These are phyloP conservation scores for Mortierella sp. DNA, from an alignment of 371 early-diverging fungal species.

Conservation along the genomic window DNA sequence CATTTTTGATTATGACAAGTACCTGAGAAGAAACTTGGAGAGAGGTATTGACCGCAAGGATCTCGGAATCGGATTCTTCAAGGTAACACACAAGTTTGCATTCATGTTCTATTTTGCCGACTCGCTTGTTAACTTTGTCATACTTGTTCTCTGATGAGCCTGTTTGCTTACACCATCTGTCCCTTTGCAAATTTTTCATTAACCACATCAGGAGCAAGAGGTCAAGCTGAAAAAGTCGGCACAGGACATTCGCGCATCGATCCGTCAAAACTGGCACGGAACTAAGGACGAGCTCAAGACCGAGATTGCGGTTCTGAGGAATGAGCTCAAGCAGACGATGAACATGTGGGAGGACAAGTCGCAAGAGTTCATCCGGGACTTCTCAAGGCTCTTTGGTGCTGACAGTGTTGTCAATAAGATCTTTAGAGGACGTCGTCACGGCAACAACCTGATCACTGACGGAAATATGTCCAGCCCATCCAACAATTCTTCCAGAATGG, in stretches of 20 bases:
- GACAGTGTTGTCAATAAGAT: constrained; percentile 70
- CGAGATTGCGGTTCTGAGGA: constrained; percentile 72
- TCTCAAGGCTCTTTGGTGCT: constrained; percentile 80
- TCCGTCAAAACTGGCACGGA: constrained; percentile 73
- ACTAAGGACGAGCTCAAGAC: constrained; percentile 71
- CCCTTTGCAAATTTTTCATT: not conserved
- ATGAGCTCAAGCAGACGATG: constrained; percentile 75
- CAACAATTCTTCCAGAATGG: constrained; percentile 41
- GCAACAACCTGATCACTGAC: constrained; percentile 34
- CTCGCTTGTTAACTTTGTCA: not conserved
- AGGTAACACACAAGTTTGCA: constrained; percentile 60
- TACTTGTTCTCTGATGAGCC: not conserved
- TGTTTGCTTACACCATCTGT: not conserved
- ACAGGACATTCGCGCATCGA: constrained; percentile 72
- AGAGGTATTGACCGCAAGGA: constrained; percentile 94
- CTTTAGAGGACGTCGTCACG: constrained; percentile 52
- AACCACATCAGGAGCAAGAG: constrained; percentile 72
- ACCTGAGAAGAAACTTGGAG: constrained; percentile 93
- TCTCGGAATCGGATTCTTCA: constrained; percentile 90
- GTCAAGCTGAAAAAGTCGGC: constrained; percentile 82
- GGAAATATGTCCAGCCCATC: constrained; percentile 40
- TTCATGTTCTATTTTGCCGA: not conserved
- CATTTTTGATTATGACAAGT: constrained; percentile 95
- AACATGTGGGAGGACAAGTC: constrained; percentile 81
- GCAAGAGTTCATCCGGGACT: constrained; percentile 79